Conservation (phyloP, 352 stramenopile genomes). For the Globisporangium acanthophoron region DNA sequence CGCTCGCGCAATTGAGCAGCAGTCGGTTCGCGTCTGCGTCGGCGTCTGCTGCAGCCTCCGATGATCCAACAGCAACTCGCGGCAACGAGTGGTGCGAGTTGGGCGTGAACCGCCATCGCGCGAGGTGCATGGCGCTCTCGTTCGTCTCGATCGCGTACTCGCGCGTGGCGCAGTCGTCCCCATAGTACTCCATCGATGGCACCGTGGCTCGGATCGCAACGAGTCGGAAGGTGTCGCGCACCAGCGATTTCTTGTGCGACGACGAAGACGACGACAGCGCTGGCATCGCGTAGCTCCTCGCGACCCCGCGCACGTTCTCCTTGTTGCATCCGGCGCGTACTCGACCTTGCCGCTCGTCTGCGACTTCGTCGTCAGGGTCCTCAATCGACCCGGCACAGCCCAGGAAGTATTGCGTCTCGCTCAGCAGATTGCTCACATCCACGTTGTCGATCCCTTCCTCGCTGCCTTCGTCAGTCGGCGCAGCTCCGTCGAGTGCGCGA, state of each 20-base stretch:
- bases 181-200: constrained; percentile 42
- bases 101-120: constrained; percentile 38
- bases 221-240: constrained; percentile 32
- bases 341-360: background rate
- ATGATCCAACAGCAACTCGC: background rate
- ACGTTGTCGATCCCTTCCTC: constrained; percentile 10
- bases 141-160: constrained; percentile 65
- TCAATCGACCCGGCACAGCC: constrained; percentile 47
- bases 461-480: background rate
- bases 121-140: constrained; percentile 39
- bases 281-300: constrained; percentile 7
- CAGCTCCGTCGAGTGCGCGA: background rate
- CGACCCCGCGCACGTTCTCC: constrained; percentile 4
- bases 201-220: constrained; percentile 52
- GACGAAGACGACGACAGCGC: background rate
- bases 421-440: constrained; percentile 36
- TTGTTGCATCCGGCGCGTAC: background rate
- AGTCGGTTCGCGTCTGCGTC: constrained; percentile 16
- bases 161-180: constrained; percentile 51
- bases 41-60: constrained; percentile 1
- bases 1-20: constrained; percentile 31
- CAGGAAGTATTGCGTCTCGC: constrained; percentile 52
- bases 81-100: constrained; percentile 1
- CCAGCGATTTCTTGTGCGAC: background rate
- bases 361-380: constrained; percentile 2